Evolutionary conservation across 2,329 filamentous ascomycete genomes (phyloP).

Genomic region (Bipolaris zeicola): DNA sequence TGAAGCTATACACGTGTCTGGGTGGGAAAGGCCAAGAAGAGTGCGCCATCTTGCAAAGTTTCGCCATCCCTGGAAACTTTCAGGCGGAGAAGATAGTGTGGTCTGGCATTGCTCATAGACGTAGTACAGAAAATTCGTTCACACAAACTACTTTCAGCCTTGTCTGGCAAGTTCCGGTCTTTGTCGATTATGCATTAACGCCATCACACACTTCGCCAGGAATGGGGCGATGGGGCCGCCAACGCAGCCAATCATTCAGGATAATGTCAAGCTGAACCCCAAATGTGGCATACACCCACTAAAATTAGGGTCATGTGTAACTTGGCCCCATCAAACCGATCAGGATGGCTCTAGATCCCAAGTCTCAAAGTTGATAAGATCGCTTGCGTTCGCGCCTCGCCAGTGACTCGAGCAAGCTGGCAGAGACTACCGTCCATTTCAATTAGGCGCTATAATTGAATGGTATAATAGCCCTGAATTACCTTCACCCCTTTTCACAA

Average conservation of each 20-base stretch:
- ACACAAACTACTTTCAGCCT: background rate
- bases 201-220: background rate
- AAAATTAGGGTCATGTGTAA: slow-evolving; percentile 1
- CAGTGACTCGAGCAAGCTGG: background rate
- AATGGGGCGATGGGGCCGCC: background rate
- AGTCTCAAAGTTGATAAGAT: slow-evolving; percentile 2
- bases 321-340: background rate
- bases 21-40: background rate
- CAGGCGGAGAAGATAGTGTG: background rate
- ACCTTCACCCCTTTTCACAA: background rate
- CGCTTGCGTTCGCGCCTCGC: background rate
- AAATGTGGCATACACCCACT: background rate
- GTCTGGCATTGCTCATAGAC: background rate
- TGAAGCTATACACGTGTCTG: background rate
- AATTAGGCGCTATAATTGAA: slow-evolving; percentile 9
- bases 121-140: background rate
- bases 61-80: background rate
- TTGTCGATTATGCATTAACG: background rate
- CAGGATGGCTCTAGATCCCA: background rate
- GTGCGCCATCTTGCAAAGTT: background rate
- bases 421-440: background rate
- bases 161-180: background rate
- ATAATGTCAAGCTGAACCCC: background rate
- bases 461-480: slow-evolving; percentile 14
- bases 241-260: background rate